Conservation (phyloP, 225 moss, liverwort and hornwort species). For the Ulota crispa region DNA sequence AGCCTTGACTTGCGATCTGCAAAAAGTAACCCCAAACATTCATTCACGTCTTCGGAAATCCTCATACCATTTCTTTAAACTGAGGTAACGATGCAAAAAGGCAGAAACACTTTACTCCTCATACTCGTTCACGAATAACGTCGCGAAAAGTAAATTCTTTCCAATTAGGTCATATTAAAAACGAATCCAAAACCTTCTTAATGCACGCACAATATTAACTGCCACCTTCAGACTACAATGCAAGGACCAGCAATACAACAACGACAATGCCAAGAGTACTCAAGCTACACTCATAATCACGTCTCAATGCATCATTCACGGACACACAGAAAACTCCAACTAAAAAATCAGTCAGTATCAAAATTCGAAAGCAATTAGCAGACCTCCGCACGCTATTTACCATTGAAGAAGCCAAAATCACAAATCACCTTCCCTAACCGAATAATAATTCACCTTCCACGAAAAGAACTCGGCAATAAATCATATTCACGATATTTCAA, state of each 20-base stretch:
- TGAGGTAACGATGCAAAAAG: neutral
- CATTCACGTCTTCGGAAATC: neutral
- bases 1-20: slow-evolving; percentile 49
- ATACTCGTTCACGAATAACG: neutral
- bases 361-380: neutral
- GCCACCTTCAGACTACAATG: neutral
- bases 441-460: neutral
- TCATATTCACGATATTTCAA: neutral
- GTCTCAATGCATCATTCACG: neutral
- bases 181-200: neutral
- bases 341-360: neutral
- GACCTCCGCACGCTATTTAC: neutral
- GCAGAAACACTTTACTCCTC: neutral
- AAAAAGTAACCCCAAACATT: neutral
- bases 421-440: neutral
- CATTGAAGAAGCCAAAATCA: neutral
- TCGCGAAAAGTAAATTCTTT: neutral
- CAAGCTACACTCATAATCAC: neutral
- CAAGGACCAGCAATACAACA: neutral
- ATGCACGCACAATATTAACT: neutral
- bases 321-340: neutral
- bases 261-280: neutral
- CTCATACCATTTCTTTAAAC: neutral
- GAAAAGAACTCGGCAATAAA: neutral
- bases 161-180: neutral